A percentile compares a stretch with the other conserved stretches of the same genome.
phyloP scores from a whole-genome alignment of 441 rosid genomes.

The Euphorbia celastroides region DNA sequence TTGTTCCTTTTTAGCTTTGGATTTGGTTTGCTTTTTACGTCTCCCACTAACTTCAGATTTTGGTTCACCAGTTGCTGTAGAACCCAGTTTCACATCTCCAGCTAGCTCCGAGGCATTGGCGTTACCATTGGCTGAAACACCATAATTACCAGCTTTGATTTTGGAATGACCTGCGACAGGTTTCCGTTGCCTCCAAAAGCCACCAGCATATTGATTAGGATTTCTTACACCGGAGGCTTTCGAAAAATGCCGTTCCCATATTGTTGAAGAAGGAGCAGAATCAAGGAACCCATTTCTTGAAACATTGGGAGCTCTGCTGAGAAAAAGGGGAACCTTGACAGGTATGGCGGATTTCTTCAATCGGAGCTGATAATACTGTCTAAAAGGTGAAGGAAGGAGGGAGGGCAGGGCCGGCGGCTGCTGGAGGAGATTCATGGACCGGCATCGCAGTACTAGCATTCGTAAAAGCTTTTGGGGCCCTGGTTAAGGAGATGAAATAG shows the following conservation, averaged over 20 bases:
- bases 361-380: constrained; percentile 31
- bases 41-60: constrained; percentile 19
- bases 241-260: constrained; percentile 39
- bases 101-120: constrained; percentile 22
- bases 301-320: constrained; percentile 14
- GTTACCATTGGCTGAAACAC: constrained; percentile 14
- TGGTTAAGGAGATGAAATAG: too few relatives aligned
- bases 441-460: too few relatives aligned
- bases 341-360: constrained; percentile 24
- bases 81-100: constrained; percentile 26
- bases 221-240: constrained; percentile 25
- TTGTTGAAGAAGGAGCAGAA: constrained; percentile 22
- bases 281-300: constrained; percentile 21
- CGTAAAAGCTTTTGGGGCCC: too few relatives aligned
- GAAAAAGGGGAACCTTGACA: constrained; percentile 4
- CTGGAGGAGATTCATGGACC: too few relatives aligned
- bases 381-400: constrained; percentile 24
- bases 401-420: constrained; percentile 29
- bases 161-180: constrained; percentile 28
- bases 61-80: constrained; percentile 20
- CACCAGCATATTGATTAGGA: constrained; percentile 21
- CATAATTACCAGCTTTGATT: constrained; percentile 16
- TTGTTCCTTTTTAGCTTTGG: constrained; percentile 42
- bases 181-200: constrained; percentile 38
- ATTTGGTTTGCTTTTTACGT: constrained; percentile 35